Percentiles rank a stretch among this genome's conserved stretches.
Evolutionary conservation across 2,329 filamentous ascomycete species (phyloP).

Genomic region (Claviceps capensis): DNA sequence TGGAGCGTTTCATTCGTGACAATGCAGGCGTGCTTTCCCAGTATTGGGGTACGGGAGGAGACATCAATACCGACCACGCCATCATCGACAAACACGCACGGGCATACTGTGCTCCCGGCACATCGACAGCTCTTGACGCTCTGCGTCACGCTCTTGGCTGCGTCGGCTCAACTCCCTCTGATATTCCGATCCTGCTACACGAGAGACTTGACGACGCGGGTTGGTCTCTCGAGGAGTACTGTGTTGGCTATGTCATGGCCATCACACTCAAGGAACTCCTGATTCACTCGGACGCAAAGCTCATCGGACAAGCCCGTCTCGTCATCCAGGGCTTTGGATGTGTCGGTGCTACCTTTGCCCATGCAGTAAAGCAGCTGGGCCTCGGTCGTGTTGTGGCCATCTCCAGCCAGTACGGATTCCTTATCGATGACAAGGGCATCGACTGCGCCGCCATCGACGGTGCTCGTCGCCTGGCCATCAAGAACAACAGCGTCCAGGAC

Average conservation of each 20-base stretch:
- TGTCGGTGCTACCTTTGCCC: neutral
- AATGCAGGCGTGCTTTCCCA: neutral
- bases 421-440: neutral
- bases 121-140: neutral
- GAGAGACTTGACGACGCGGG: neutral
- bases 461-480: neutral
- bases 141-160: neutral
- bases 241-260: neutral
- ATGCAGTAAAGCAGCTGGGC: neutral
- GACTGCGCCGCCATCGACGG: neutral
- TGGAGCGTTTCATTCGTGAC: neutral
- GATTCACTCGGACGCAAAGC: neutral
- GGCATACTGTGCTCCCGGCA: neutral
- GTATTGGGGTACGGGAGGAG: neutral
- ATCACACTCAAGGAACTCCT: neutral
- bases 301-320: neutral
- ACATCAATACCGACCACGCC: conserved; percentile 1
- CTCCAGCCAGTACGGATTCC: neutral
- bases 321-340: neutral
- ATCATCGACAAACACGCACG: neutral
- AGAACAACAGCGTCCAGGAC: neutral
- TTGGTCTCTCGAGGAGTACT: neutral
- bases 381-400: neutral
- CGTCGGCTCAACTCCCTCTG: neutral
- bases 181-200: neutral